Conservation (phyloP, 2,329 filamentous ascomycete genomes). For the Diaporthe caulivora region DNA sequence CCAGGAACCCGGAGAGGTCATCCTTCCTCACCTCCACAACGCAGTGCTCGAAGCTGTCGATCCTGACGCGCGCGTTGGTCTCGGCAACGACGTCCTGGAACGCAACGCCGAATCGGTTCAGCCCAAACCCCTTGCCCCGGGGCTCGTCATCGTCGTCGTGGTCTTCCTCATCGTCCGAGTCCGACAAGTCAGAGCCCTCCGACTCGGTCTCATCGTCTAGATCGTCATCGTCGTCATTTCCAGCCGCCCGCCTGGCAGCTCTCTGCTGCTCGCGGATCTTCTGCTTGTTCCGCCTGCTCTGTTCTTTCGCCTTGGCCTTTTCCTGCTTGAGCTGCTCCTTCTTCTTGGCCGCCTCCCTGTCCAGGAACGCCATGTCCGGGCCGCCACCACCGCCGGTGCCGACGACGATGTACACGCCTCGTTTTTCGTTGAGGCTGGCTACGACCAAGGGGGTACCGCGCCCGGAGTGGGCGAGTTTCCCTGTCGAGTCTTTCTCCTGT, state of each 20-base stretch:
- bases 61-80: constrained; percentile 88
- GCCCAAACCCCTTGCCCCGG: constrained; percentile 75
- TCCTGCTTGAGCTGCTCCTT: constrained; percentile 72
- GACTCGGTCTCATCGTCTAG: constrained; percentile 64
- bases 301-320: constrained; percentile 73
- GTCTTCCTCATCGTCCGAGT: constrained; percentile 54
- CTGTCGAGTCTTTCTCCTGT: constrained; percentile 83
- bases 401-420: constrained; percentile 92
- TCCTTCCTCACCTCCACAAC: constrained; percentile 99
- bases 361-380: constrained; percentile 76
- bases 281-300: constrained; percentile 67
- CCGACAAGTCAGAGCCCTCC: constrained; percentile 55
- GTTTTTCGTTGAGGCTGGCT: constrained; percentile 86
- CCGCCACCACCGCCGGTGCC: constrained; percentile 90
- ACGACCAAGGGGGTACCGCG: constrained; percentile 89
- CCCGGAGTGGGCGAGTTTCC: constrained; percentile 75
- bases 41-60: constrained; percentile 97
- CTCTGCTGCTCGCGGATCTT: constrained; percentile 72
- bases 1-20: constrained; percentile 89
- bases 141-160: constrained; percentile 66
- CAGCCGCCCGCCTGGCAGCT: constrained; percentile 66
- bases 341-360: constrained; percentile 75
- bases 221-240: constrained; percentile 56
- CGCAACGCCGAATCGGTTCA: constrained; percentile 92
- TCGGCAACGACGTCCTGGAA: constrained; percentile 96